Conservation (phyloP, 257 asterid species). For the Cinchona pubescens region DNA sequence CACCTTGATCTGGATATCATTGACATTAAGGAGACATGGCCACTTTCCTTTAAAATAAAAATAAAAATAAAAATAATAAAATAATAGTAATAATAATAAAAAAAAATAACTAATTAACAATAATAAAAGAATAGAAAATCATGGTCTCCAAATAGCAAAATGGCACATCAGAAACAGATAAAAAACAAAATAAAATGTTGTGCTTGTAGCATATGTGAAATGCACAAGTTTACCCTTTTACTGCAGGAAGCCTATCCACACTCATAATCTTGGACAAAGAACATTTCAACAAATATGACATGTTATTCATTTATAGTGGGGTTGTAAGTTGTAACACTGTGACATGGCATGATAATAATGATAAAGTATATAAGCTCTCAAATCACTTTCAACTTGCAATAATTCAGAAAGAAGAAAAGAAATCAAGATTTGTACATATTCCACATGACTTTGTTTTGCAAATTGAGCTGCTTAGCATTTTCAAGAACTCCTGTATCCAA, state of each 20-base stretch:
- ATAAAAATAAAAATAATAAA: too few species aligned
- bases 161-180: constrained; percentile 22
- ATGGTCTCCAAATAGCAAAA: constrained; percentile 16
- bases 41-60: too few species aligned
- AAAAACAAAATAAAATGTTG: constrained; percentile 5
- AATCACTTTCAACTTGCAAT: constrained; percentile 25
- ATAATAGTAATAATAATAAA: too few species aligned
- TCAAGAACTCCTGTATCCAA: neutral
- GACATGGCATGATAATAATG: neutral
- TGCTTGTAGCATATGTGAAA: neutral
- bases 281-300: neutral
- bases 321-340: too few species aligned
- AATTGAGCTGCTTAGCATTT: neutral
- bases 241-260: neutral
- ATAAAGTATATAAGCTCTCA: constrained; percentile 8
- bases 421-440: constrained; percentile 17
- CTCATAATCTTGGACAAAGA: neutral
- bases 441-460: constrained; percentile 2
- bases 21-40: too few species aligned
- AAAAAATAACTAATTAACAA: too few species aligned
- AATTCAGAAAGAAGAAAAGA: constrained; percentile 12
- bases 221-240: constrained; percentile 10
- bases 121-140: too few species aligned
- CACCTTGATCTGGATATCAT: neutral
- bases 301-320: neutral